phyloP scores from a whole-genome alignment of 768 basidiomycete genomes.

The Clitopilus hobsonii region DNA sequence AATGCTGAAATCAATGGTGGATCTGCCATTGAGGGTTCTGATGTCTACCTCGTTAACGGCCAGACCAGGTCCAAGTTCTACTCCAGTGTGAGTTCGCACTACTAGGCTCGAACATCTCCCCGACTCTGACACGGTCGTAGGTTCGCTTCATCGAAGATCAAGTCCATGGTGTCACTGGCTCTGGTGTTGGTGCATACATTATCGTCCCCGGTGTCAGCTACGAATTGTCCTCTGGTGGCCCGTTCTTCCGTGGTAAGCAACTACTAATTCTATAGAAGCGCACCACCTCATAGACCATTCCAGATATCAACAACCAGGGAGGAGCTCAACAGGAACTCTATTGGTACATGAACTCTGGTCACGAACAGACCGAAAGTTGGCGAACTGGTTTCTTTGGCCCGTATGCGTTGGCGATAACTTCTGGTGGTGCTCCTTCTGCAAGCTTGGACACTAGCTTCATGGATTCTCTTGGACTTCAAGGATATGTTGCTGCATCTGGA shows the following conservation, averaged over 20 bases:
- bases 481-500: slow-evolving; percentile 38
- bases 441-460: slow-evolving; percentile 38
- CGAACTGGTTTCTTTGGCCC: slow-evolving; percentile 46
- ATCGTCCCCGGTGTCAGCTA: slow-evolving; percentile 41
- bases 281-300: no score
- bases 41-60: slow-evolving; percentile 39
- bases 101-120: neutral
- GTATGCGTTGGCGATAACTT: slow-evolving; percentile 39
- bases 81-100: slow-evolving; percentile 29
- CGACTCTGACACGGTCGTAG: slow-evolving; percentile 16
- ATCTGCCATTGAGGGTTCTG: slow-evolving; percentile 41
- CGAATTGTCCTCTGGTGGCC: slow-evolving; percentile 45
- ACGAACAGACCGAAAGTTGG: slow-evolving; percentile 40
- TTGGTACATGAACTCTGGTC: slow-evolving; percentile 44
- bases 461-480: slow-evolving; percentile 36
- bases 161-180: slow-evolving; percentile 44
- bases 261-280: neutral
- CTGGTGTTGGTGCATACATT: slow-evolving; percentile 38
- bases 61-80: slow-evolving; percentile 47
- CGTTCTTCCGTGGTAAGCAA: slow-evolving; percentile 39
- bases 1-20: slow-evolving; percentile 36
- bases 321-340: slow-evolving; percentile 43
- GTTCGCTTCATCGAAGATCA: slow-evolving; percentile 45
- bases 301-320: slow-evolving; percentile 46
- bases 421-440: slow-evolving; percentile 36